A percentile compares a stretch with the other conserved stretches of the same genome.
Conservation (phyloP, 2,329 filamentous ascomycete species). For the Xylariaceae sp. region DNA sequence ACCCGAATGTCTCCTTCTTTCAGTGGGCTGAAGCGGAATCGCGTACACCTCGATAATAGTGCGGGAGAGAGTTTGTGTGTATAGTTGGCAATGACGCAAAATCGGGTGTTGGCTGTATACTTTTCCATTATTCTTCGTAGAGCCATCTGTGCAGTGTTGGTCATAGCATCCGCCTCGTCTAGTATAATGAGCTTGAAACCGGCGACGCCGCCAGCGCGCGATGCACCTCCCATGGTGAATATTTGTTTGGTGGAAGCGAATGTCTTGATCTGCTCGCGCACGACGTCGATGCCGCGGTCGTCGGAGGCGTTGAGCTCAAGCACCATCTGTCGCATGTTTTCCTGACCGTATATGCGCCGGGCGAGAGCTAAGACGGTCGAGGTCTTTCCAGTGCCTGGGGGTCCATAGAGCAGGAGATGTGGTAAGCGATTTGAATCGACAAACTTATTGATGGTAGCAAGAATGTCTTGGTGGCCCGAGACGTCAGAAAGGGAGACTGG, state of each 20-base stretch:
- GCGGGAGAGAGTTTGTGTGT: slow-evolving; percentile 97
- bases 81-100: slow-evolving; percentile 99
- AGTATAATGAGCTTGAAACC: slow-evolving; percentile 95
- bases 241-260: slow-evolving; percentile 99
- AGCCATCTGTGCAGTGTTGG: slow-evolving; percentile 97
- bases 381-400: slow-evolving; percentile 96
- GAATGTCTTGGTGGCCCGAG: slow-evolving; percentile 95
- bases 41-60: slow-evolving; percentile 88
- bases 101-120: slow-evolving; percentile 96
- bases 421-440: slow-evolving; percentile 92
- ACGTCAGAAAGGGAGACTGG: slow-evolving; percentile 90
- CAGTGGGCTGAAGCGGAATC: slow-evolving; percentile 93
- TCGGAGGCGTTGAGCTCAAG: slow-evolving; percentile 97
- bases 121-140: slow-evolving; percentile 98
- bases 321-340: slow-evolving; percentile 98
- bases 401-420: slow-evolving; percentile 95
- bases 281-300: slow-evolving; percentile 96
- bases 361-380: slow-evolving; percentile 95
- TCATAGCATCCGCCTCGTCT: slow-evolving; percentile 99
- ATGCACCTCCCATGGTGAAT: slow-evolving; percentile 70
- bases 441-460: slow-evolving; percentile 97
- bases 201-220: slow-evolving; percentile 61
- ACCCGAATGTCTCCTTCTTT: slow-evolving; percentile 86
- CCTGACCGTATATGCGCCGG: slow-evolving; percentile 86
- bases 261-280: slow-evolving; percentile 98